phyloP scores from a whole-genome alignment of 768 basidiomycete genomes.

The Paxillus ammoniavirescens region DNA sequence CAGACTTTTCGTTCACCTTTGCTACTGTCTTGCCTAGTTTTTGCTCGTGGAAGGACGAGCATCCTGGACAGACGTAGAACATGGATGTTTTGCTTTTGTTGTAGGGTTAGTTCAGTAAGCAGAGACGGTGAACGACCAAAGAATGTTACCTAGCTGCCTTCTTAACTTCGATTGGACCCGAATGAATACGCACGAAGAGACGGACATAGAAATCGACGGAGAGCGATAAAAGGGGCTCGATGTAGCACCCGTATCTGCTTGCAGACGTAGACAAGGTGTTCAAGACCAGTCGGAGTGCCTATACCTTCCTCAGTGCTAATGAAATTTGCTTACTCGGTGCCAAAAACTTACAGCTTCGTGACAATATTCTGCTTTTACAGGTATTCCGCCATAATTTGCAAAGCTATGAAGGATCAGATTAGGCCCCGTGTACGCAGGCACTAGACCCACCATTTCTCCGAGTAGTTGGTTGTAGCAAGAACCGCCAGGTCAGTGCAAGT shows the following conservation, averaged over 20 bases:
- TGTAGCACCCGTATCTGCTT: slow-evolving; percentile 87
- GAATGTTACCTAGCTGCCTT: slow-evolving; percentile 65
- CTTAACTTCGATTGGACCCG: slow-evolving; percentile 82
- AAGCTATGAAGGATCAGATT: slow-evolving; percentile 48
- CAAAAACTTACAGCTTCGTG: slow-evolving; percentile 82
- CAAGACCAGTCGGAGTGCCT: slow-evolving; percentile 92
- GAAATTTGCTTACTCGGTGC: background rate
- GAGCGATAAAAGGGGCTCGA: slow-evolving; percentile 84
- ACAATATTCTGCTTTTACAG: slow-evolving; percentile 89
- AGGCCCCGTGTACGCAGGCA: background rate
- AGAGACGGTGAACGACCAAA: background rate
- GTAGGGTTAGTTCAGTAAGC: slow-evolving; percentile 3
- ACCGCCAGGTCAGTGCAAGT: slow-evolving; percentile 97
- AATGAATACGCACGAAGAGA: slow-evolving; percentile 77
- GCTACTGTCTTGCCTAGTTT: slow-evolving; percentile 76
- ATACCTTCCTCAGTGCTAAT: slow-evolving; percentile 4
- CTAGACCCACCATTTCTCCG: slow-evolving; percentile 83
- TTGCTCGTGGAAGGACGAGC: slow-evolving; percentile 81
- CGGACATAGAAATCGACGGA: slow-evolving; percentile 98
- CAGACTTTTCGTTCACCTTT: slow-evolving; percentile 52
- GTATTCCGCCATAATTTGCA: slow-evolving; percentile 92
- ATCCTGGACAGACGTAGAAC: slow-evolving; percentile 82
- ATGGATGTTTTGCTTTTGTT: slow-evolving; percentile 73
- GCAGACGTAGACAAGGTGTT: slow-evolving; percentile 85
- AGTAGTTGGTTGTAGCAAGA: slow-evolving; percentile 88